Evolutionary conservation across 495 filamentous ascomycete genomes (phyloP).

Genomic region (Penicillium goetzii): DNA sequence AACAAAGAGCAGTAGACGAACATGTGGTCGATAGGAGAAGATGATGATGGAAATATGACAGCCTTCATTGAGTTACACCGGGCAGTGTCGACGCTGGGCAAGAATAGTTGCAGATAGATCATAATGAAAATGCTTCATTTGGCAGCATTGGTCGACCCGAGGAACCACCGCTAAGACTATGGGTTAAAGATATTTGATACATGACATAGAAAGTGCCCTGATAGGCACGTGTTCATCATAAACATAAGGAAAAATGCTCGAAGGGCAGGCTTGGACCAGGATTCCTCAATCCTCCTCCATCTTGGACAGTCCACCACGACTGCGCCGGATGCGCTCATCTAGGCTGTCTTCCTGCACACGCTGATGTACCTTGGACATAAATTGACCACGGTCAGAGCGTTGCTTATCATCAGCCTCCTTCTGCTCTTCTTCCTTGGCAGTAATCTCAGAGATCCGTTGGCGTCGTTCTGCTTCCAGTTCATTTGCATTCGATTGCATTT

Average conservation of each 20-base stretch:
- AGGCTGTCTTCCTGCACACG: constrained; percentile 47
- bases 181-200: not conserved
- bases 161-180: constrained; percentile 9
- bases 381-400: constrained; percentile 47
- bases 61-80: not conserved
- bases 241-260: not conserved
- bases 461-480: constrained; percentile 76
- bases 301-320: constrained; percentile 43
- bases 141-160: not conserved
- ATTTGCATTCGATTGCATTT: constrained; percentile 85
- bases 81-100: not conserved
- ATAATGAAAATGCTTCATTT: not conserved
- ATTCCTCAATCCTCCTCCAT: constrained; percentile 40
- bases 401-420: constrained; percentile 62
- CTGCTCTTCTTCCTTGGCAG: constrained; percentile 64
- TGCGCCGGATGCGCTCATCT: constrained; percentile 48
- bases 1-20: constrained; percentile 16
- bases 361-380: constrained; percentile 46
- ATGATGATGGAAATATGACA: not conserved
- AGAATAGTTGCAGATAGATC: not conserved
- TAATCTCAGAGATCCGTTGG: constrained; percentile 68
- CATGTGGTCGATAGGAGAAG: not conserved
- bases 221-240: not conserved
- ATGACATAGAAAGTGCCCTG: constrained; percentile 9
- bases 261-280: not conserved